Conservation (phyloP, 306 rosid species). For the Fragaria vesca region DNA sequence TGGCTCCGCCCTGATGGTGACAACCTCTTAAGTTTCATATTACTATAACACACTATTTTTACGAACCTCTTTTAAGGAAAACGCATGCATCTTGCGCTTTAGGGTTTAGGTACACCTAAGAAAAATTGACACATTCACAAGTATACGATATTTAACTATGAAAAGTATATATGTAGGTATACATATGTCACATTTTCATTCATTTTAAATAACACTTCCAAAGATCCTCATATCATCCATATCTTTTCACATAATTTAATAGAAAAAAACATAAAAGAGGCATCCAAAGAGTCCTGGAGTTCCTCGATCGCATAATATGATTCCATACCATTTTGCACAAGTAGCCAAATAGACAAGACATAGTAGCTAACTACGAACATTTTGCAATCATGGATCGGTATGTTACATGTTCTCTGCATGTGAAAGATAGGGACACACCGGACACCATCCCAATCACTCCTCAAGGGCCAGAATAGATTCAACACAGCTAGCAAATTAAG, state of each 20-base stretch:
- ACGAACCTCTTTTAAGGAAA: not conserved
- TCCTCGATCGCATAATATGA: constrained; percentile 1
- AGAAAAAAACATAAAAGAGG: not conserved
- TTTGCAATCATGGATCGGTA: not conserved
- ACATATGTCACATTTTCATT: not conserved
- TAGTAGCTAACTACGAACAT: constrained; percentile 7
- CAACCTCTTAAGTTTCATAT: not conserved
- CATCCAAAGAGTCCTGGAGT: not conserved
- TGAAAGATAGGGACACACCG: constrained; percentile 7
- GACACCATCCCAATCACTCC: constrained; percentile 1
- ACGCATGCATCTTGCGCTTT: not conserved
- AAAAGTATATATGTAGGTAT: no score
- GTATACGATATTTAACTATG: not conserved
- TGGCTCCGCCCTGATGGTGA: no score
- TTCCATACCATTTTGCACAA: not conserved
- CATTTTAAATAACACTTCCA: not conserved
- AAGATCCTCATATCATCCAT: not conserved
- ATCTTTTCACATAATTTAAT: not conserved
- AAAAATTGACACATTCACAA: not conserved
- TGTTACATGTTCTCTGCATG: constrained; percentile 1
- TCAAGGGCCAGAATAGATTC: not conserved
- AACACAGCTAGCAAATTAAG: not conserved
- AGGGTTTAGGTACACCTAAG: not conserved
- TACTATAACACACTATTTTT: not conserved
- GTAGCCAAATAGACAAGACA: constrained; percentile 11